Base-by-base conservation (phyloP, 202 grass and related monocot species). In the Setaria viridis region DNA sequence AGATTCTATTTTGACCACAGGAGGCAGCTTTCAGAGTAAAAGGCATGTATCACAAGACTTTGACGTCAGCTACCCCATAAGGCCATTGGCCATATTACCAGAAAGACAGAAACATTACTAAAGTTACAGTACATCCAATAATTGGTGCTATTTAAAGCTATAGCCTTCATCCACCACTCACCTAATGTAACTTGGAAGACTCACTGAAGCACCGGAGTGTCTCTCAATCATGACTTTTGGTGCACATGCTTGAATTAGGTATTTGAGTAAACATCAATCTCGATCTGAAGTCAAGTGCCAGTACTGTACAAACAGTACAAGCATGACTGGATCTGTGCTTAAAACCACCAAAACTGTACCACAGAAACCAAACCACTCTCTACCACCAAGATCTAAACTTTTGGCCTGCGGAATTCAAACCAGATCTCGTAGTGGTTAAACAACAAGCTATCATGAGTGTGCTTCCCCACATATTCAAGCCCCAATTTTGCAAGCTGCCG, bases 391-490 rank as follows among this genome's bases (percentile, higher is more conserved):
- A 67, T 78, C 85, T 96, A 97, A 80, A 87, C 69, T 75, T 93
- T 85, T 54, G 87, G 48, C 60, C 89, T 96, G 72, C 68, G 80
- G 72, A 99, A 99, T 85, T 99, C 97, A 66, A 91, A 99, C 97
- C 93, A 99, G 4, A 94, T 93, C 89, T 99, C 97, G 4, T 94
- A 99, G 87, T 96, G 97, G 87, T 94, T 99, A 83, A 99, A 99
- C 74, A 99, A 71, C 74, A 99, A 91, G 57, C 97, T 99, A 82
- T 99, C 97, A 85, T 99, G 92, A 78, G 90, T 96, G 62, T 68
- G 90, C 88, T 92, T 92, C 16, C 88, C 88, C 19, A 88, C 88
- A 85, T 93, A 96, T 17, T 96, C 88, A 63, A 99, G 89, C 11
- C 91, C 93, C 76, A 99, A 74, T 20, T 94, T 80, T 1, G 17